These are phyloP conservation scores for Vitis labrusca DNA, from an alignment of 164 flowering plant species.

Conservation along the genomic window DNA sequence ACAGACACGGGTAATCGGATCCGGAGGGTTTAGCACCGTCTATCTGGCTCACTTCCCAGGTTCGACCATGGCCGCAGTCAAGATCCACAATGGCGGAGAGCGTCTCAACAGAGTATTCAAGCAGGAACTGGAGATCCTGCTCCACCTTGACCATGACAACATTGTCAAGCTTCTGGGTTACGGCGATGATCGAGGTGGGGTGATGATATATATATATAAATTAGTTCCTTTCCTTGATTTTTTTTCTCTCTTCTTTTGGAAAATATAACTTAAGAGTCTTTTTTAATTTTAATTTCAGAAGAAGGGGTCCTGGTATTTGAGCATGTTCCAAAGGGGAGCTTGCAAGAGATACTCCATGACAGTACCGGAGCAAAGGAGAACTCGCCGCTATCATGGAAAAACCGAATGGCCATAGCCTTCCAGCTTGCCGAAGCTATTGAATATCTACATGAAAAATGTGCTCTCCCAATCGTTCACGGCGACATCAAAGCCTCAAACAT, in stretches of 20 bases:
- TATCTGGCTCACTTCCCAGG: constrained; percentile 47
- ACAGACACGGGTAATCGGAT: constrained; percentile 38
- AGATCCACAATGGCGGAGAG: constrained; percentile 50
- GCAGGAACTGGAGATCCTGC: constrained; percentile 63
- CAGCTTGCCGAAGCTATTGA: constrained; percentile 64
- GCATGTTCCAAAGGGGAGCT: constrained; percentile 50
- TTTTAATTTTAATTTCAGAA: constrained; percentile 27
- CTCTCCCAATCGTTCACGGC: constrained; percentile 61
- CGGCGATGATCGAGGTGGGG: constrained; percentile 53
- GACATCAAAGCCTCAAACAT: constrained; percentile 83
- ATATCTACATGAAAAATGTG: constrained; percentile 60
- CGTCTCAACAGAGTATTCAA: constrained; percentile 51
- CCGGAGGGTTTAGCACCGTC: constrained; percentile 78
- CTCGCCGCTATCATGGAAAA: constrained; percentile 49
- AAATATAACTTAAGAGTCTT: too few relatives aligned
- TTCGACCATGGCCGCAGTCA: constrained; percentile 49
- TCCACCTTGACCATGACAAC: constrained; percentile 42
- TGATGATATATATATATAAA: background rate
- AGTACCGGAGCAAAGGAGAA: background rate
- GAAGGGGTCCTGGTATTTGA: constrained; percentile 69
- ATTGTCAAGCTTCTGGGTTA: constrained; percentile 72
- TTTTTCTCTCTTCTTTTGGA: background rate
- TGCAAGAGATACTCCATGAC: constrained; percentile 62
- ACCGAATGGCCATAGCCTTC: constrained; percentile 55
- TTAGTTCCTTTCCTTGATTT: constrained; percentile 1